Base-by-base conservation (phyloP, 202 grass and related monocot species). In the Carex arenaria region DNA sequence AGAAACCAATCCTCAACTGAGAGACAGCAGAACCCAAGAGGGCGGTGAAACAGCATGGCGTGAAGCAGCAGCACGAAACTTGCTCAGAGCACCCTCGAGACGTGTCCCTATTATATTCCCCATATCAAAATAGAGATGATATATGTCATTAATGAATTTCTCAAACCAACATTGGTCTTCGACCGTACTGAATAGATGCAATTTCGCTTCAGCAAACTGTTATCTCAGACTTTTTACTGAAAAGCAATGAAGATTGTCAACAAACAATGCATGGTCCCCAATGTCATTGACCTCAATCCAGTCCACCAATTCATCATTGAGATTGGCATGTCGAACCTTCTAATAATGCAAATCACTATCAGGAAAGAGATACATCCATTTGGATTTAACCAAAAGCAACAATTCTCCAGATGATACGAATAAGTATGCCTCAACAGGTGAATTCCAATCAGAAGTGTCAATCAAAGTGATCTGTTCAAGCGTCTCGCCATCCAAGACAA, bases 241-340 rank as follows among this genome's bases (percentile, higher is more conserved):
- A n/a, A 94, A 94, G 8, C 92, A 89, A 62, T 91, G 87, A 30
- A 90, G 57, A 0, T 80, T 78, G 80, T 94, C 89, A 0, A 94
- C 75, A 4, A 92, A 94, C 14, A 94, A 32, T 9, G 89, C 89
- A 30, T 80, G 85, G 4, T 86, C 83, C 17, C 87, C 87, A 57
- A 94, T 92, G 85, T 82, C 66, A 23, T 34, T 14, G 68, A 92
- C 23, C 40, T 88, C 85, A 30, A 83, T 81, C 89, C 92, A 94
- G 13, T 1, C 74, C 51, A 72, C 51, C 19, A 84, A 18, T 30
- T 45, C 12, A 81, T 51, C 61, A 9, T 84, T 77, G 56, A 88
- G 83, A 40, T 85, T 83, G 52, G 84, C 59, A 12, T 0, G 68
- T 12, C 13, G 61, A 30, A 79, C 70, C 87, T 89, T 94, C 67